These are phyloP conservation scores for Ophiosphaerella narmari DNA, from an alignment of 2,329 filamentous ascomycete species.

Conservation along the genomic window DNA sequence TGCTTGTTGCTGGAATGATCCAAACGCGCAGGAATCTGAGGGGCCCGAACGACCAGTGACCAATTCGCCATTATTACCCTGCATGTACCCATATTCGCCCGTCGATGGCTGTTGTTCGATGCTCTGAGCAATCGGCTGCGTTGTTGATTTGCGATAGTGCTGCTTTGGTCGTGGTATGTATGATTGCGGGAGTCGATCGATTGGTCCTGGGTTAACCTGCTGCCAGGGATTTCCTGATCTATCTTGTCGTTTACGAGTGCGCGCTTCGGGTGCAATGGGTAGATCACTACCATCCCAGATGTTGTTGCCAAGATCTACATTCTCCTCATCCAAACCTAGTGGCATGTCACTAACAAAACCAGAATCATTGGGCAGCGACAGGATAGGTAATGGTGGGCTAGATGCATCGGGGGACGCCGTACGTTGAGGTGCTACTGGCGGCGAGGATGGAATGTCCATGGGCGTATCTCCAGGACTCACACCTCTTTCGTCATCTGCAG, in stretches of 20 bases:
- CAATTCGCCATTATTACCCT: slow-evolving; percentile 2
- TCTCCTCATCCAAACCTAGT: slow-evolving; percentile 68
- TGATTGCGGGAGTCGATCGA: slow-evolving; percentile 33
- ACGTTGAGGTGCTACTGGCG: slow-evolving; percentile 69
- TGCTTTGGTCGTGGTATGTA: slow-evolving; percentile 28
- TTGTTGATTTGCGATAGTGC: slow-evolving; percentile 14
- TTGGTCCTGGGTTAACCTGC: slow-evolving; percentile 33
- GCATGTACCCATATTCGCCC: slow-evolving; percentile 12
- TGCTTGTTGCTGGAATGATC: slow-evolving; percentile 2
- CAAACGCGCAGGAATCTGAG: slow-evolving; percentile 7
- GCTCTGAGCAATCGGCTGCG: slow-evolving; percentile 23
- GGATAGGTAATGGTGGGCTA: slow-evolving; percentile 71
- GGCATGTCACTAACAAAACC: slow-evolving; percentile 83
- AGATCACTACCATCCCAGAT: slow-evolving; percentile 25
- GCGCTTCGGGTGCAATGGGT: slow-evolving; percentile 17
- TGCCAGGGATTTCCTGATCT: slow-evolving; percentile 34
- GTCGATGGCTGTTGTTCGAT: slow-evolving; percentile 23
- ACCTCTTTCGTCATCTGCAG: slow-evolving; percentile 56
- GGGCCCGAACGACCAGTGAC: slow-evolving; percentile 1
- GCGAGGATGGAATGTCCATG: slow-evolving; percentile 85
- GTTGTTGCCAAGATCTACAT: slow-evolving; percentile 52
- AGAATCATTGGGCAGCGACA: slow-evolving; percentile 66
- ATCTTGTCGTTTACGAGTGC: slow-evolving; percentile 17
- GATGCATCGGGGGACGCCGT: slow-evolving; percentile 70
- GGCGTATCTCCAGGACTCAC: slow-evolving; percentile 63